Base-by-base conservation (phyloP, 2,329 filamentous ascomycete genomes). In the Epichloe uncinata region DNA sequence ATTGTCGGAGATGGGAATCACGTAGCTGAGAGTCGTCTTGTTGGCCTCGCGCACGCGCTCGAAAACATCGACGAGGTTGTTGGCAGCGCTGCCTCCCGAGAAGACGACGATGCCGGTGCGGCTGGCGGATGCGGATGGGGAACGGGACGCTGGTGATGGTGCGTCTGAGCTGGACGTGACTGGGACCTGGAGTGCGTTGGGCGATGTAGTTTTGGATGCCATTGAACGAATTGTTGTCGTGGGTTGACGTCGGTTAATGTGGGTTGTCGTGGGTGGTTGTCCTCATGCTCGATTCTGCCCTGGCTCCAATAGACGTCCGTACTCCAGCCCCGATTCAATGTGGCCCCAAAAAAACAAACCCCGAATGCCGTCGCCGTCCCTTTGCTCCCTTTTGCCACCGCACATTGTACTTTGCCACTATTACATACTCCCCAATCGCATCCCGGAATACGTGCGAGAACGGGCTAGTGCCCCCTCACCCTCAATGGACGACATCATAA, bases 1-100 rank as follows among this genome's bases (percentile, higher is more conserved):
- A 67, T 97, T 97, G 69, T 97, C 91, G 56, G 86, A 93, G 63
- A 96, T 95, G 36, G 91, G 91, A 48, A 97, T 95, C 52, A 96
- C 81, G 65, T 95, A 94, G 67, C 80, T 87, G 41, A 94, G 69
- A 3, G 76, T 71, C 60, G 84, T 85, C 40, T 75, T 68, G 54
- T 84, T 85, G 57, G 75, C 82, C 54, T 81, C 67, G 12, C 78
- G 73, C 35, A 86, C 73, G 16, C 71, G 69, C 57, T 78, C 83
- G 67, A 96, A 96, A 11, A 95, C 86, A 63, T 96, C 91, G 40
- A 96, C 91, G 5, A 96, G 77, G 60, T 78, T 94, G 63, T 96
- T 97, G 5, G 91, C 89, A n/a, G 90, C 91, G 57, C 87, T 95
- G 48, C 90, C 90, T 38, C 89, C 89, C 0, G 89, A 94, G 66